A percentile compares a stretch with the other conserved stretches of the same genome.
Conservation (phyloP, 2,329 filamentous ascomycete species). For the Periconia sp. region DNA sequence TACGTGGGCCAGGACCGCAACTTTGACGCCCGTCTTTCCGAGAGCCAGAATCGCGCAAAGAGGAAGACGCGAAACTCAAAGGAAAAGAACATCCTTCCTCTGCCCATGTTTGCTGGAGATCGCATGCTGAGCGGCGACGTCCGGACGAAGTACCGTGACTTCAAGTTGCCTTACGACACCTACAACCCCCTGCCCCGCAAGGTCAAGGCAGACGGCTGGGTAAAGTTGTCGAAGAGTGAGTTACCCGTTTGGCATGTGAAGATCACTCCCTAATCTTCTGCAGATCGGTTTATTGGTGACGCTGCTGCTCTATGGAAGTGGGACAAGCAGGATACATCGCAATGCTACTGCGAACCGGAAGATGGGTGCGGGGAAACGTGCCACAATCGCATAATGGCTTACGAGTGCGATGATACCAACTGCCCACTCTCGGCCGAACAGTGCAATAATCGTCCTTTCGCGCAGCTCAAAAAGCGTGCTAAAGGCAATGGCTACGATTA, state of each 20-base stretch:
- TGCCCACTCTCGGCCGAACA: conserved; percentile 76
- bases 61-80: conserved; percentile 41
- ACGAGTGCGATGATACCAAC: conserved; percentile 91
- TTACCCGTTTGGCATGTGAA: conserved; percentile 12
- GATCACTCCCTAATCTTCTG: conserved; percentile 10
- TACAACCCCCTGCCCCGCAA: conserved; percentile 87
- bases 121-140: conserved; percentile 69
- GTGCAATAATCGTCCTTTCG: conserved; percentile 89
- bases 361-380: conserved; percentile 88
- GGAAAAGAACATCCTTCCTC: conserved; percentile 67
- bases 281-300: conserved; percentile 90
- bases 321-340: conserved; percentile 74
- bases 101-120: conserved; percentile 80
- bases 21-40: conserved; percentile 52
- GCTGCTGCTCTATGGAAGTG: conserved; percentile 83
- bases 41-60: conserved; percentile 51
- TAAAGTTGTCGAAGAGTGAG: conserved; percentile 88
- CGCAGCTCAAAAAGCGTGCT: conserved; percentile 72
- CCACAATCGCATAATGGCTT: conserved; percentile 95
- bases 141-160: conserved; percentile 65
- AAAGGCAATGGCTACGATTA: conserved; percentile 84
- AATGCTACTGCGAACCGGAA: conserved; percentile 62
- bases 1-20: conserved; percentile 78
- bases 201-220: conserved; percentile 92
- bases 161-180: conserved; percentile 87